Base-by-base conservation (phyloP, 208 protist genomes). In the Polymyxa betae region DNA sequence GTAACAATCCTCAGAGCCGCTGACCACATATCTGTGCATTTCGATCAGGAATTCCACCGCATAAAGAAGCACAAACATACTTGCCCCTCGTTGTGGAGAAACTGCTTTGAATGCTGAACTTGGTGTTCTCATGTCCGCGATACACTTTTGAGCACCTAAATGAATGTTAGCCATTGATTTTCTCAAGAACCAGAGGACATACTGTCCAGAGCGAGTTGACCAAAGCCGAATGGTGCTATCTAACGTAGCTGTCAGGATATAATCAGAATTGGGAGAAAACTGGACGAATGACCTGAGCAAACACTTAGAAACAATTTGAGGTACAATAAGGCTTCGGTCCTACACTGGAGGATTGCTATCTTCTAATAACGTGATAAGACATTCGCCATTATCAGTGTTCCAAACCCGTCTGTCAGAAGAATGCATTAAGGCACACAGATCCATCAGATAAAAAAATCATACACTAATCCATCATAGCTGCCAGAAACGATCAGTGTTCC, bases 301-400 rank as follows among this genome's bases (percentile, higher is more conserved):
- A 60, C 49, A 60, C 49, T 60, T 60, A 24, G 24, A 29, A 60
- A 60, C 12, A 5, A 60, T 29, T 60, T 29, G 5, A 60, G 49
- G 24, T 60, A 5, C 49, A 60, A 60, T 24, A 60, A n/a, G n/a
- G 49, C 49, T 29, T 60, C 49, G 24, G 24, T 60, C n/a, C 24
- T 60, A 60, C 72, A 82, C 72, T 43, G 72, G 72, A 35, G 72
- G 72, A n/a, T 82, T 82, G 72, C 72, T 82, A 16, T 82, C 72
- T 35, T 82, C 72, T 20, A 82, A n/a, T n/a, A 82, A 43, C n/a
- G 72, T 82, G 35, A 82, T 35, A 5, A 82, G 72, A n/a, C 72
- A 82, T 43, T 82, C 72, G 35, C 72, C 72, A 82, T 82, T 82
- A 40, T 82, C 72, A 12, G 72, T 82, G n/a, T 82, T 82, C 72